Percentiles rank a stretch among this genome's conserved stretches.
Evolutionary conservation across 2,329 filamentous ascomycete genomes (phyloP).

Genomic region (Aspergillus latus): DNA sequence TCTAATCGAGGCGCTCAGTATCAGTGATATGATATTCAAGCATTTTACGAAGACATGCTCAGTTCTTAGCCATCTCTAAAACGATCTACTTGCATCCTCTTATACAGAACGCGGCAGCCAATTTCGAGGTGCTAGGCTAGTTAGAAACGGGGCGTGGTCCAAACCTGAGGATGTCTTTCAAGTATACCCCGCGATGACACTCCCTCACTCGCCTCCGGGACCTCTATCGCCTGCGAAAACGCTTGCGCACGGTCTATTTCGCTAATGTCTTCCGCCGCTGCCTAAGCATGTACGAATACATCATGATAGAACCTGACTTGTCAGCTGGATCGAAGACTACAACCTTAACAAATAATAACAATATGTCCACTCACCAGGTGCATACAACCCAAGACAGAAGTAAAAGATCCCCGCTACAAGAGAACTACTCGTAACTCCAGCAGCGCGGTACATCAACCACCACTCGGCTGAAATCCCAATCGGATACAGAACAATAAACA

Average conservation of each 20-base stretch:
- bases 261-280: slow-evolving; percentile 29
- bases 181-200: neutral
- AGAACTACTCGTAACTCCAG: slow-evolving; percentile 11
- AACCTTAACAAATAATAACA: neutral
- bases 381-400: slow-evolving; percentile 31
- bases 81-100: neutral
- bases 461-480: slow-evolving; percentile 31
- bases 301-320: slow-evolving; percentile 30
- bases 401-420: slow-evolving; percentile 22
- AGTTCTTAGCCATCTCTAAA: neutral
- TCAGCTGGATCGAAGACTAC: neutral
- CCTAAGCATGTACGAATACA: slow-evolving; percentile 34
- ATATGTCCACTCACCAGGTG: slow-evolving; percentile 23
- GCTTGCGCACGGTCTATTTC: neutral
- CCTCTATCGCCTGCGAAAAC: neutral
- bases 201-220: neutral
- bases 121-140: neutral
- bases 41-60: neutral
- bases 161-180: neutral
- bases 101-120: neutral
- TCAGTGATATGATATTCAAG: neutral
- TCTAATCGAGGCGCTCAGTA: slow-evolving; percentile 4
- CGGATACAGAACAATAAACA: slow-evolving; percentile 31
- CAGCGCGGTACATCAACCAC: slow-evolving; percentile 32
- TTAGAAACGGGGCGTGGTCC: neutral